Conservation (phyloP, 2,329 filamentous ascomycete species). For the Trichoderma aggressivum region DNA sequence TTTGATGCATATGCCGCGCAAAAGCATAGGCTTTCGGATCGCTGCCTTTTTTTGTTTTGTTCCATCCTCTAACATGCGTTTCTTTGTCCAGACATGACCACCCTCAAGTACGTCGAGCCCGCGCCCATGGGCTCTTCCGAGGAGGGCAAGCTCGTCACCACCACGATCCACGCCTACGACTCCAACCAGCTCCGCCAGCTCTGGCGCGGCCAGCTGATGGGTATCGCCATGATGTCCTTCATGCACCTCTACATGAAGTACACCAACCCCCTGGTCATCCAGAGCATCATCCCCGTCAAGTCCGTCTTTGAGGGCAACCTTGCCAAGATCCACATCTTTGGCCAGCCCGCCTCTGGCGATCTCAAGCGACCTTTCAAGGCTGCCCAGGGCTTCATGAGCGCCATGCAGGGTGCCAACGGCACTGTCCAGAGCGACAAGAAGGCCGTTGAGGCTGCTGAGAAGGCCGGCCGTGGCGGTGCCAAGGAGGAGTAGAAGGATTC, state of each 20-base stretch:
- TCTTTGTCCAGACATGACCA: slow-evolving; percentile 72
- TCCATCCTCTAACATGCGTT: background rate
- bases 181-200: slow-evolving; percentile 75
- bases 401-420: slow-evolving; percentile 64
- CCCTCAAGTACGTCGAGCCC: slow-evolving; percentile 97
- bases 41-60: background rate
- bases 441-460: slow-evolving; percentile 75
- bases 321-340: slow-evolving; percentile 91
- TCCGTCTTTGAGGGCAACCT: slow-evolving; percentile 91
- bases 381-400: slow-evolving; percentile 75
- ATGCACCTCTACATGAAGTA: slow-evolving; percentile 99
- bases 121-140: slow-evolving; percentile 89
- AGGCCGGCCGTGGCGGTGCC: slow-evolving; percentile 65
- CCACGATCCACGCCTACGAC: slow-evolving; percentile 95
- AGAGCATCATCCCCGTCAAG: slow-evolving; percentile 98
- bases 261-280: slow-evolving; percentile 97
- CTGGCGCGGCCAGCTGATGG: slow-evolving; percentile 92
- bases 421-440: slow-evolving; percentile 90
- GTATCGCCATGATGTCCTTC: slow-evolving; percentile 94
- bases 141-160: slow-evolving; percentile 93
- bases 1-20: background rate
- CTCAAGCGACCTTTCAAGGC: slow-evolving; percentile 96
- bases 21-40: slow-evolving; percentile 14
- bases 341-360: slow-evolving; percentile 81
- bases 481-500: slow-evolving; percentile 63